Conservation (phyloP, 2,329 filamentous ascomycete genomes). For the Endothia cerciana region DNA sequence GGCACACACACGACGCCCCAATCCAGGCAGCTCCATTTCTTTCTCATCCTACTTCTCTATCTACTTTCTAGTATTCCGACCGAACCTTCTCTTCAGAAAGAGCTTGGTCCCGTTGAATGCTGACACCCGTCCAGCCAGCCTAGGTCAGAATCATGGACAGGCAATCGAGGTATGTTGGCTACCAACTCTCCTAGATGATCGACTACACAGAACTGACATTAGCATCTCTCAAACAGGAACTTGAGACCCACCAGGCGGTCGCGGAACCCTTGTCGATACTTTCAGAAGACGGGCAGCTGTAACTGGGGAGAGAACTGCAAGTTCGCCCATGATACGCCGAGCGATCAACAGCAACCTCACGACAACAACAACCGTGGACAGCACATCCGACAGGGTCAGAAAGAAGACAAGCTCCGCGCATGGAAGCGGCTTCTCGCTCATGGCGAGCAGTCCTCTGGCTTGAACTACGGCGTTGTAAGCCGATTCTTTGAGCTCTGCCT, state of each 20-base stretch:
- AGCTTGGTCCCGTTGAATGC: background rate
- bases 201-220: background rate
- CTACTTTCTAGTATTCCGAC: background rate
- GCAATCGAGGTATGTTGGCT: background rate
- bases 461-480: background rate
- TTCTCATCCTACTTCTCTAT: background rate
- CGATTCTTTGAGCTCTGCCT: slow-evolving; percentile 39
- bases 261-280: background rate
- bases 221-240: background rate
- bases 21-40: background rate
- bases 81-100: background rate
- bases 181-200: background rate
- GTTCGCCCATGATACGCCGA: background rate
- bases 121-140: background rate
- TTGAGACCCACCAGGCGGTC: background rate
- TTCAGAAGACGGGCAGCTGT: slow-evolving; percentile 1
- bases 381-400: background rate
- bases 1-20: background rate
- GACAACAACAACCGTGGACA: background rate
- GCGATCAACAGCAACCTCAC: background rate
- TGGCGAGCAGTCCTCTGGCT: background rate
- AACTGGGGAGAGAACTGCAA: background rate
- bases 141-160: background rate
- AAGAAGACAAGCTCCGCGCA: slow-evolving; percentile 10
- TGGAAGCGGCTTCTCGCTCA: slow-evolving; percentile 15